Percentiles rank a stretch among this genome's conserved stretches.
Evolutionary conservation across 2,329 filamentous ascomycete genomes (phyloP).

Genomic region (Escovopsis weberi): DNA sequence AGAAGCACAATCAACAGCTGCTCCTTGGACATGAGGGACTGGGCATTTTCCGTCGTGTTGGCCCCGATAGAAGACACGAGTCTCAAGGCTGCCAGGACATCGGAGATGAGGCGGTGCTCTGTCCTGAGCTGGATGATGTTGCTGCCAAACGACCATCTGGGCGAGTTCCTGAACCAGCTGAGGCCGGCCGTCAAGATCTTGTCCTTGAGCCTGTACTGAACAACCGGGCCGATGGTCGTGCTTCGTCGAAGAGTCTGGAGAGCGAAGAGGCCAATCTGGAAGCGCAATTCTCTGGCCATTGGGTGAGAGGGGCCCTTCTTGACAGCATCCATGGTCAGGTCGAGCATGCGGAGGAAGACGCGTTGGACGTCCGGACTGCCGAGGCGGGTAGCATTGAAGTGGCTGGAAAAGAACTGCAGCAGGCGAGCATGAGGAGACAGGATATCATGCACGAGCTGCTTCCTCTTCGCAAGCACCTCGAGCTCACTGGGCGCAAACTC

Average conservation of each 20-base stretch:
- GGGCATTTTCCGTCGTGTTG: constrained; percentile 37
- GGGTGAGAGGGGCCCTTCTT: constrained; percentile 62
- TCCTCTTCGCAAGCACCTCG: constrained; percentile 55
- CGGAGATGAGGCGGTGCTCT: constrained; percentile 66
- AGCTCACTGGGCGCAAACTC: constrained; percentile 90
- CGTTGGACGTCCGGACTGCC: constrained; percentile 69
- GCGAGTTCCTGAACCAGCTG: constrained; percentile 72
- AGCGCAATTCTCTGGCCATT: constrained; percentile 79
- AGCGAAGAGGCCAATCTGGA: constrained; percentile 74
- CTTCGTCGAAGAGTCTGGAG: constrained; percentile 62
- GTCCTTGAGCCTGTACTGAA: constrained; percentile 76
- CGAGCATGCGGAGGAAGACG: constrained; percentile 68
- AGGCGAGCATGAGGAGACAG: constrained; percentile 77
- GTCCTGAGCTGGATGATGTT: constrained; percentile 90
- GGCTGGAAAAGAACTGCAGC: constrained; percentile 80
- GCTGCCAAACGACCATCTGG: constrained; percentile 89
- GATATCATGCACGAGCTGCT: constrained; percentile 66
- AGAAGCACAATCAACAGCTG: constrained; percentile 68
- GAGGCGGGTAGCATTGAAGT: constrained; percentile 86
- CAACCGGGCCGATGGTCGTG: constrained; percentile 46
- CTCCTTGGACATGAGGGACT: constrained; percentile 63
- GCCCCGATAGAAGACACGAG: constrained; percentile 46
- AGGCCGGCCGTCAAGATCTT: constrained; percentile 74
- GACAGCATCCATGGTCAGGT: constrained; percentile 63
- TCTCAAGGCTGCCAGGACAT: constrained; percentile 56